Evolutionary conservation across 352 stramenopile species (phyloP).

Genomic region (Phytophthora pseudosyringae): DNA sequence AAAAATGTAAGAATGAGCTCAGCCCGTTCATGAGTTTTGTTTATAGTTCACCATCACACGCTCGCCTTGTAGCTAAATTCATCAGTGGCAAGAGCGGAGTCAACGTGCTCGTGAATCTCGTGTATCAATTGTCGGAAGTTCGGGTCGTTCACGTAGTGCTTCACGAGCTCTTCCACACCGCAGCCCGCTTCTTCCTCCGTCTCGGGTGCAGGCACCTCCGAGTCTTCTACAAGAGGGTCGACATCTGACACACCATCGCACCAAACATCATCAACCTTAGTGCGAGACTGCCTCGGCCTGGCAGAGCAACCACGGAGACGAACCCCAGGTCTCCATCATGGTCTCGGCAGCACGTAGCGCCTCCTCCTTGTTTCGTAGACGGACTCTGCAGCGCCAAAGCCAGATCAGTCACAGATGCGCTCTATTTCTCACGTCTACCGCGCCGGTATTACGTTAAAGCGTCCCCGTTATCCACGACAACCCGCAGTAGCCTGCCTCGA

Average conservation of each 20-base stretch:
- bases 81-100: conserved; percentile 12
- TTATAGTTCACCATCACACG: conserved; percentile 4
- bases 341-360: conserved; percentile 36
- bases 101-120: conserved; percentile 48
- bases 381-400: conserved; percentile 31
- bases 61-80: conserved; percentile 2
- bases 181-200: conserved; percentile 2
- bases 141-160: conserved; percentile 38
- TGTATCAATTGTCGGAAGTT: conserved; percentile 47
- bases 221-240: conserved; percentile 50
- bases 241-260: conserved; percentile 30
- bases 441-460: conserved; percentile 36
- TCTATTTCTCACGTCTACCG: background rate
- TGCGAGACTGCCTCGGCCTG: background rate
- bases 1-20: conserved; percentile 17
- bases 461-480: conserved; percentile 25
- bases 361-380: conserved; percentile 29
- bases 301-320: background rate
- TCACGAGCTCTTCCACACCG: conserved; percentile 32
- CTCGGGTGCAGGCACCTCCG: background rate
- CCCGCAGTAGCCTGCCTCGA: conserved; percentile 41
- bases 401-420: background rate
- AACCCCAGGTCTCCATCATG: conserved; percentile 61
- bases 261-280: background rate
- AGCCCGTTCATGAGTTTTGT: background rate